Base-by-base conservation (phyloP, 1,284 basidiomycete genomes). In the Coniophora puteana region DNA sequence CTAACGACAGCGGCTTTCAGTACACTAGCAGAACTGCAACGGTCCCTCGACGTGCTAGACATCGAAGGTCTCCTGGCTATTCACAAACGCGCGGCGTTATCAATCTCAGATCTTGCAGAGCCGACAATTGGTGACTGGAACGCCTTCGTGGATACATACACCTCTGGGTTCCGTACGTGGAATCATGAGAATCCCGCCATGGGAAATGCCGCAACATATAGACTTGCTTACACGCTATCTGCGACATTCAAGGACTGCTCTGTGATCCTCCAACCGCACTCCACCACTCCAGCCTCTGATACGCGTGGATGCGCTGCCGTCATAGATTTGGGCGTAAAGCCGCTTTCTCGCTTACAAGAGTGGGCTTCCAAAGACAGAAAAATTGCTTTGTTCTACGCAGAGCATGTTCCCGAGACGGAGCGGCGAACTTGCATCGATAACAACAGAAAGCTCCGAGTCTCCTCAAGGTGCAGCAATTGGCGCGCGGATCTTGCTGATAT, bases 211-310 rank as follows among this genome's bases (percentile, higher is more conserved):
- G 70, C 72, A 30, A 74, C 80, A 48, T 77, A 82, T 50, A 58
- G 83, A 33, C 65, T 89, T 37, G 83, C 87, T 4, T 92, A 92
- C 58, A 67, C 91, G 24, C 79, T 97, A 34, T 89, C 89, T 8
- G 89, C 90, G n/a, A 89, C 88, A 10, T 93, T 97, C 76, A 98
- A 97, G 62, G 94, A 98, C 61, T 97, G 93, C 62, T 95, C 92
- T 2, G 61, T 97, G 43, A 88, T 97, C 48, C 55, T 93, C 28
- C n/a, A n/a, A n/a, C n/a, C n/a, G n/a, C n/a, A n/a, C n/a, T n/a
- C n/a, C n/a, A n/a, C n/a, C n/a, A n/a, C n/a, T n/a, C n/a, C n/a
- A n/a, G n/a, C n/a, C n/a, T n/a, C n/a, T n/a, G n/a, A n/a, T n/a
- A n/a, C n/a, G n/a, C n/a, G n/a, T n/a, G n/a, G n/a, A n/a, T n/a